Evolutionary conservation across 208 protist species (phyloP).

Genomic region (Trypanosoma mega): DNA sequence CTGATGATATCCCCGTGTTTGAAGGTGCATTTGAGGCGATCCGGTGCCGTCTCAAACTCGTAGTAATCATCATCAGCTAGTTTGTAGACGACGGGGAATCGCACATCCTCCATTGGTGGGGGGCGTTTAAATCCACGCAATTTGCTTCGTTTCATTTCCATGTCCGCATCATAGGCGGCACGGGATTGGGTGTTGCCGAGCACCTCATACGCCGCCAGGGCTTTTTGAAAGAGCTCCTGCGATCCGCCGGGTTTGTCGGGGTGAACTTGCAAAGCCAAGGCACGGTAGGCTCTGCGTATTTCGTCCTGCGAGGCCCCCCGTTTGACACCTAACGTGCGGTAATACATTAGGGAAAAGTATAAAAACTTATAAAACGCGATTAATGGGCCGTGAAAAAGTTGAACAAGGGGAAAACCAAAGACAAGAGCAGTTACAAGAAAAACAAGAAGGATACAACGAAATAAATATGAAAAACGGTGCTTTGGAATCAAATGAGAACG

Average conservation of each 20-base stretch:
- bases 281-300: slow-evolving; percentile 81
- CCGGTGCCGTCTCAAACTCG: slow-evolving; percentile 70
- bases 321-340: slow-evolving; percentile 71
- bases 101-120: slow-evolving; percentile 30
- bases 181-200: slow-evolving; percentile 91
- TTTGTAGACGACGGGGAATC: slow-evolving; percentile 45
- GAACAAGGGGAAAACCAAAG: not conserved
- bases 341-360: slow-evolving; percentile 35
- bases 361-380: not conserved
- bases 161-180: slow-evolving; percentile 90
- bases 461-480: not conserved
- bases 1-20: slow-evolving; percentile 77
- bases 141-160: slow-evolving; percentile 31
- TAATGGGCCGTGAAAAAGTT: not conserved
- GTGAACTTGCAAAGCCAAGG: slow-evolving; percentile 77
- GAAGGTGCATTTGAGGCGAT: slow-evolving; percentile 58
- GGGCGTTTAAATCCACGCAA: slow-evolving; percentile 64
- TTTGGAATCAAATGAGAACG: not conserved
- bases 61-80: slow-evolving; percentile 73
- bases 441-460: slow-evolving; percentile 2
- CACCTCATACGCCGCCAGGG: slow-evolving; percentile 96
- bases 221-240: slow-evolving; percentile 78
- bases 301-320: slow-evolving; percentile 64
- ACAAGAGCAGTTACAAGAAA: not conserved
- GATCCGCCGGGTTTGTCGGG: slow-evolving; percentile 79